Percentiles rank a stretch among this genome's conserved stretches.
phyloP scores from a whole-genome alignment of 768 basidiomycete genomes.

The Pholiota molesta region DNA sequence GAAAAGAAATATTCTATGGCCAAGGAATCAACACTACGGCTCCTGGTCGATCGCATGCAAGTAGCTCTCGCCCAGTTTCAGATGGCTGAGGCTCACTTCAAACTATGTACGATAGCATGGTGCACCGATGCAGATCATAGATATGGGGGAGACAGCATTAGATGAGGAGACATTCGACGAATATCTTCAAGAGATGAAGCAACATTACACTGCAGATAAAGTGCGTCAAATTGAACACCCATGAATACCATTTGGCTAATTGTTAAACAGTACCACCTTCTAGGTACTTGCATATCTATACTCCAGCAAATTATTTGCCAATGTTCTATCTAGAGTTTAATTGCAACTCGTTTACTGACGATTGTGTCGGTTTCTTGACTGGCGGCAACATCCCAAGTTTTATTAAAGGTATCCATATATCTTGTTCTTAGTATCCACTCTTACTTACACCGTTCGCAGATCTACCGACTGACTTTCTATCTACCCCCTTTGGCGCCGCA shows the following conservation, averaged over 20 bases:
- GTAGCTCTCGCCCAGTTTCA: slow-evolving; percentile 23
- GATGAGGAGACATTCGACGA: slow-evolving; percentile 88
- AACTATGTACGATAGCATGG: slow-evolving; percentile 59
- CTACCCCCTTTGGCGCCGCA: slow-evolving; percentile 85
- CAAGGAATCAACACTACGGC: slow-evolving; percentile 74
- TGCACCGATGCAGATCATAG: slow-evolving; percentile 64
- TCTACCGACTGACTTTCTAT: slow-evolving; percentile 81
- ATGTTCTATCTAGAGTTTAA: slow-evolving; percentile 70
- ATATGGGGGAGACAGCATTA: slow-evolving; percentile 79
- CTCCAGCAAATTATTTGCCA: not conserved
- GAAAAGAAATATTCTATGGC: slow-evolving; percentile 88
- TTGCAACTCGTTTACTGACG: slow-evolving; percentile 94
- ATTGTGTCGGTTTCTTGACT: slow-evolving; percentile 85
- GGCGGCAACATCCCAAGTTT: slow-evolving; percentile 79
- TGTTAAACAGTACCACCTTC: slow-evolving; percentile 70
- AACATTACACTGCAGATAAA: slow-evolving; percentile 89
- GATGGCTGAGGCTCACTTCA: not conserved
- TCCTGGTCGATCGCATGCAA: slow-evolving; percentile 84
- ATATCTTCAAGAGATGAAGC: slow-evolving; percentile 73
- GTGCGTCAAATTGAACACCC: slow-evolving; percentile 40
- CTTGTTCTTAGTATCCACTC: not conserved
- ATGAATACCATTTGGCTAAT: slow-evolving; percentile 6
- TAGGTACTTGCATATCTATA: slow-evolving; percentile 50
- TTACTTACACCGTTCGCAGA: slow-evolving; percentile 39
- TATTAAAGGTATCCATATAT: slow-evolving; percentile 63